phyloP scores from a whole-genome alignment of 2,329 filamentous ascomycete species.

The Trichophaea hybrida region DNA sequence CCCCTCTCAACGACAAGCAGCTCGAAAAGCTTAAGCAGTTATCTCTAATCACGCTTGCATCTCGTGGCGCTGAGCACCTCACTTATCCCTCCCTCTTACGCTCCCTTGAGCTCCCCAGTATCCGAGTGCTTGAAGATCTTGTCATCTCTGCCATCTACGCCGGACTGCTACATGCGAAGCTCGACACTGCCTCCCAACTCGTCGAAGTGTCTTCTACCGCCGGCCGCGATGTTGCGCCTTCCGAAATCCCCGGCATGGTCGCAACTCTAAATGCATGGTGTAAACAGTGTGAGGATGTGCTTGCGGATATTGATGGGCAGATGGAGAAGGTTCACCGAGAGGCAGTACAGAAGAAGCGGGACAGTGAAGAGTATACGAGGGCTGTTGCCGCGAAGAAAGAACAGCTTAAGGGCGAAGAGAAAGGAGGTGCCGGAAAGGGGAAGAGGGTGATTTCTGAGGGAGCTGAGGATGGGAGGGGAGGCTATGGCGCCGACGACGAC shows the following conservation, averaged over 20 bases:
- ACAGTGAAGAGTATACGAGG: conserved; percentile 38
- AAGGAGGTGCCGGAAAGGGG: conserved; percentile 26
- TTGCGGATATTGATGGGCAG: conserved; percentile 61
- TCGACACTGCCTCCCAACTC: conserved; percentile 61
- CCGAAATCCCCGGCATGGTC: conserved; percentile 55
- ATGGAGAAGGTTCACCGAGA: conserved; percentile 50
- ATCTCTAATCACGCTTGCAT: conserved; percentile 66
- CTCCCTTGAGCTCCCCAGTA: conserved; percentile 50
- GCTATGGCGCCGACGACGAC: conserved; percentile 25
- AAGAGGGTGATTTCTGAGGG: conserved; percentile 28
- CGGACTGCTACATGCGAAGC: conserved; percentile 63
- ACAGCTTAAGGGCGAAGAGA: conserved; percentile 8
- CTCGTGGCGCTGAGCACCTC: conserved; percentile 48
- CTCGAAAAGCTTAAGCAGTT: conserved; percentile 77
- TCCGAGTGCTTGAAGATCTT: conserved; percentile 65
- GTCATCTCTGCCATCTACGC: conserved; percentile 80
- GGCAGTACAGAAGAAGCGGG: conserved; percentile 41
- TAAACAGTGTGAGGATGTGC: conserved; percentile 57
- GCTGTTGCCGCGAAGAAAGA: conserved; percentile 38
- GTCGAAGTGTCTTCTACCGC: conserved; percentile 70
- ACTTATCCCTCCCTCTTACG: conserved; percentile 56
- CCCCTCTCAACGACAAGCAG: conserved; percentile 57
- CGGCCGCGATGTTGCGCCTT: conserved; percentile 69
- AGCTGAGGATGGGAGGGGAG: conserved; percentile 32
- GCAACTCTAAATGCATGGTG: conserved; percentile 59